Evolutionary conservation across 2,329 filamentous ascomycete genomes (phyloP).

Genomic region (Penicillium sp.): DNA sequence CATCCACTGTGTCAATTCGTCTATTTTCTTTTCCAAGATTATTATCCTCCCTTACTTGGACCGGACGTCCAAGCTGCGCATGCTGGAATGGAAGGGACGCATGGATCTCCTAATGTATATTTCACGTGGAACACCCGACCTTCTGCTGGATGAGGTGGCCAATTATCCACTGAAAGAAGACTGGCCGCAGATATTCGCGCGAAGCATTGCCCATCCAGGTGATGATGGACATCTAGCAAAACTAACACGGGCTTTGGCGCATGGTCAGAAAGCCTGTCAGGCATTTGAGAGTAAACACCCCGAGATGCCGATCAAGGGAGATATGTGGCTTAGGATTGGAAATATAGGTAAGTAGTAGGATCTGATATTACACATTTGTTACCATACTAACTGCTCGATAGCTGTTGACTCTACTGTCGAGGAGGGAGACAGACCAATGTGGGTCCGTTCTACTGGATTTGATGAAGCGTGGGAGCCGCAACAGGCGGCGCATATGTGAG

Average conservation of each 20-base stretch:
- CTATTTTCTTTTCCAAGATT: conserved; percentile 70
- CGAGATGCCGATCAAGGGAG: conserved; percentile 38
- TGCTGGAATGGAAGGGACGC: conserved; percentile 80
- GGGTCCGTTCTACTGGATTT: conserved; percentile 43
- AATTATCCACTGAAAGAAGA: conserved; percentile 56
- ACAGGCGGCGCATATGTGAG: conserved; percentile 21
- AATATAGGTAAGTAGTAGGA: conserved; percentile 41
- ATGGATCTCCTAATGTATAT: conserved; percentile 72
- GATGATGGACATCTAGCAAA: conserved; percentile 86
- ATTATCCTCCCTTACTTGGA: conserved; percentile 60
- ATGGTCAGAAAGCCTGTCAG: conserved; percentile 57
- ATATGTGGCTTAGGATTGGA: conserved; percentile 47
- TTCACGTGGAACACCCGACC: conserved; percentile 61
- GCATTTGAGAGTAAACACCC: conserved; percentile 29
- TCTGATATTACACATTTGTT: neutral
- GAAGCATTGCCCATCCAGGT: conserved; percentile 43
- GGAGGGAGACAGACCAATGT: conserved; percentile 25
- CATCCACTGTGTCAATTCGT: conserved; percentile 74
- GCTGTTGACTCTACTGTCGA: conserved; percentile 39
- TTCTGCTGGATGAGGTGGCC: conserved; percentile 59
- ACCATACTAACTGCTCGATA: conserved; percentile 18
- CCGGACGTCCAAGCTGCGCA: conserved; percentile 62
- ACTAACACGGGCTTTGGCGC: conserved; percentile 65
- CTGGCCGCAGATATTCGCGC: conserved; percentile 48
- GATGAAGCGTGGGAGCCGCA: conserved; percentile 41